Base-by-base conservation (phyloP, 2,329 filamentous ascomycete genomes). In the Penicillium brasilianum region DNA sequence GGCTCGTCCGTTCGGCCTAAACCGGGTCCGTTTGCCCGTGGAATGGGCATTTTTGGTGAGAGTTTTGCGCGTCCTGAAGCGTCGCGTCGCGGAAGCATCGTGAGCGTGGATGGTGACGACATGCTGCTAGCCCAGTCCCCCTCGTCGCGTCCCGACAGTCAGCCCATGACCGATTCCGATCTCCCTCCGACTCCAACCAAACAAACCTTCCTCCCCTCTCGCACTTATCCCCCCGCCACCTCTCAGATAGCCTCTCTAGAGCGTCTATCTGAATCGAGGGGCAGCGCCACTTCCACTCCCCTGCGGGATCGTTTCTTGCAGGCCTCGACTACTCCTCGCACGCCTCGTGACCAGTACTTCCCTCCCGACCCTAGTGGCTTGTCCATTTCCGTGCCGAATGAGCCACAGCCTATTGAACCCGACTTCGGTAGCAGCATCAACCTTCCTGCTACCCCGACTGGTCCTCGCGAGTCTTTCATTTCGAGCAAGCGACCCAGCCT, bases 171-270 rank as follows among this genome's bases (percentile, higher is more conserved):
- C 18, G 91, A 93, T 60, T 83, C 80, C 41, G 93, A 97, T 53
- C 82, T 94, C 59, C 93, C 94, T n/a, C 93, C 94, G 0, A 99
- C 95, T 1, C 95, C 95, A 0, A 98, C 95, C 0, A 98, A 97
- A 77, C 76, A 77, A 63, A 66, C 72, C 1, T 76, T 77, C 62
- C 73, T 76, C 53, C 73, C 75, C 16, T 76, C 74, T 41, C 69
- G 73, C 56, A 77, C 74, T 25, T 76, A 75, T 59, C 75, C 73
- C 25, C 73, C 74, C 1, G 52, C 71, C 13, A 65, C 72, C 7
- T 72, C 73, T 28, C 73, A 76, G 55, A 74, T 75, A 44, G 63
- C 72, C 2, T 73, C 73, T 16, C 65, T 77, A 7, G 76, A 77
- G 58, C 71, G 74, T 32, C 55, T 77, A 10, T 74, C 74, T 2